A percentile compares a stretch with the other conserved stretches of the same genome.
Conservation (phyloP, 2,329 filamentous ascomycete genomes). For the Fusarium nisikadoi region DNA sequence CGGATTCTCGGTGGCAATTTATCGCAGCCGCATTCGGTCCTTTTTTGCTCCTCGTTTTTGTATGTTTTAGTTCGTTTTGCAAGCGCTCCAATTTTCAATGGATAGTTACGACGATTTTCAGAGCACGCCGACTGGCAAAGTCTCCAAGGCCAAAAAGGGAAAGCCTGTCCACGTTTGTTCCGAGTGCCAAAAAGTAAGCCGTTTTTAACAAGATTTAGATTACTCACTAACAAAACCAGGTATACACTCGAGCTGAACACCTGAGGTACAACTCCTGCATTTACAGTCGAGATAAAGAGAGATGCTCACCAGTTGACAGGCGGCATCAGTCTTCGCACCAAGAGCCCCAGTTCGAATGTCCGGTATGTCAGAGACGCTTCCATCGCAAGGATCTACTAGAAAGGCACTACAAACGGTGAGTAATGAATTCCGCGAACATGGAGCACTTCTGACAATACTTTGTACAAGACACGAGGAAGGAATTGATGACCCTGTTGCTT, state of each 20-base stretch:
- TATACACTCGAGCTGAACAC: constrained; percentile 14
- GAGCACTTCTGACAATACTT: neutral
- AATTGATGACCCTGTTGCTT: neutral
- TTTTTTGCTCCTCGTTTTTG: neutral
- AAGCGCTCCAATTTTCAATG: neutral
- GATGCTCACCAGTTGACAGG: neutral
- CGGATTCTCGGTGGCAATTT: neutral
- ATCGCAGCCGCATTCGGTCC: neutral
- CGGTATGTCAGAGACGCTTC: constrained; percentile 7
- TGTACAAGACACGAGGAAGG: neutral
- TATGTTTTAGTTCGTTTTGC: neutral
- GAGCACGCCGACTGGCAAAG: constrained; percentile 8
- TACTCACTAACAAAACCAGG: neutral
- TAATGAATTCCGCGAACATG: too few species aligned
- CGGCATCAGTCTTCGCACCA: constrained; percentile 12
- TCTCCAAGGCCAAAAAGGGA: constrained; percentile 15
- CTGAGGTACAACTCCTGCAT: neutral
- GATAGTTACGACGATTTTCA: neutral
- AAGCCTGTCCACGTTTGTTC: constrained; percentile 12
- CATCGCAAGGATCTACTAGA: constrained; percentile 10
- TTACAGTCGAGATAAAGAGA: rapidly evolving
- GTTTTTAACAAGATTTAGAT: rapidly evolving
- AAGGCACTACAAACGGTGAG: constrained; percentile 15
- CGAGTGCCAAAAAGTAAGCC: constrained; percentile 2
- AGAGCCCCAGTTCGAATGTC: constrained; percentile 11